Base-by-base conservation (phyloP, 1,139 yeast species). In the Geotrichum carabidarum region DNA sequence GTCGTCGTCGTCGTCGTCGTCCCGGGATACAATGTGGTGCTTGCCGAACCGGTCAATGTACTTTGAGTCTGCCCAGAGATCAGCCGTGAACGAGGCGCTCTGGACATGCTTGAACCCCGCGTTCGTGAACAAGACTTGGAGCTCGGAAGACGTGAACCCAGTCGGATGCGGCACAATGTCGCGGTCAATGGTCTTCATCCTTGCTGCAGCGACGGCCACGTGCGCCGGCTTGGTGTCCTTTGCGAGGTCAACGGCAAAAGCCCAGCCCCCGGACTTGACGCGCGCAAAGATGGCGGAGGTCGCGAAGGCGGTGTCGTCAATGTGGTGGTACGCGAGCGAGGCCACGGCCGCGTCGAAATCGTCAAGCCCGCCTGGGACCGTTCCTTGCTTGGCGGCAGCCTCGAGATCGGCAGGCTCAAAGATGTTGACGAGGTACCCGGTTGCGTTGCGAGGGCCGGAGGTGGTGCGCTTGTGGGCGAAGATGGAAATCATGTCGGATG, bases 261-360 rank as follows among this genome's bases (percentile, higher is more conserved):
- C 58, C 43, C 62, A 49, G 11, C 64, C 66, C 2, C 59, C 48
- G 7, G 43, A 14, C 6, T 58, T 58, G 32, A 68, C 48, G 18
- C 57, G 52, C 8, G 44, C 52, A 8, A 43, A 59, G 22, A 68
- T 56, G 8, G 57, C 58, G 30, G 51, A 44, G 1, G 66, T 61
- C 8, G 61, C 59, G 7, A 42, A 53, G 8, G 60, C 62, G 32
- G 61, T 58, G 48, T 68, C 67, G 42, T 59, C 60, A n/a, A 68
- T 55, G 54, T 68, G 71, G 51, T 68, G 71, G 53, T 63, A 67
- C 1, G 68, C 60, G 58, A 68, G 53, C 6, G 70, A 63, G 8
- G 65, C 56, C 11, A 66, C 63, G 0, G 60, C 66, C 7, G 58
- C 64, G 40, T 68, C 68, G 50, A 67, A 67, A 15, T 18, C 32